Evolutionary conservation across 164 flowering plant species (phyloP).

Genomic region (Umbilicus rupestris): DNA sequence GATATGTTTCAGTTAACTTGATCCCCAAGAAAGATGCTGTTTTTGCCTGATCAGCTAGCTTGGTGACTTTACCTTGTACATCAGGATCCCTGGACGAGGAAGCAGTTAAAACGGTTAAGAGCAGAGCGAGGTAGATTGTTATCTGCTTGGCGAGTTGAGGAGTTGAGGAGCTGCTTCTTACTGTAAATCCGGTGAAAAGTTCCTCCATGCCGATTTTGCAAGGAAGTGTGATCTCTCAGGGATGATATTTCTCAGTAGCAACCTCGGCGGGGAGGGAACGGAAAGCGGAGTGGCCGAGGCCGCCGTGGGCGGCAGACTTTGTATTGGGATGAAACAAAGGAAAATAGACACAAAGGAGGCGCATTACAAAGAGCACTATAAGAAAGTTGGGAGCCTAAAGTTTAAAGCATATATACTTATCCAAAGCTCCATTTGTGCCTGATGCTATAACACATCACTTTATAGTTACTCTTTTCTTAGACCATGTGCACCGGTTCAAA

Average conservation of each 20-base stretch:
- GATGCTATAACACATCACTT: not conserved
- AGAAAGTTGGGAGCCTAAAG: slow-evolving; percentile 3
- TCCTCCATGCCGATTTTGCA: not conserved
- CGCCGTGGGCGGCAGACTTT: not conserved
- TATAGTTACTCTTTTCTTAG: too few relatives aligned
- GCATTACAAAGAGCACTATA: slow-evolving; percentile 2
- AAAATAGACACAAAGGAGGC: not conserved
- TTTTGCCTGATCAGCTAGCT: not conserved
- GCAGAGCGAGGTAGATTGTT: not conserved
- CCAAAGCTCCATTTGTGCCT: not conserved
- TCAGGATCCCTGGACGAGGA: not conserved
- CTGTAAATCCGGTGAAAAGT: too few relatives aligned
- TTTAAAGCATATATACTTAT: slow-evolving; percentile 2
- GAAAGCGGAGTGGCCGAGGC: not conserved
- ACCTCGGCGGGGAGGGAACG: not conserved
- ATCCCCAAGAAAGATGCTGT: too few relatives aligned
- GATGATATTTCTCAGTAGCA: too few relatives aligned
- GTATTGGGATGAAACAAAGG: not conserved
- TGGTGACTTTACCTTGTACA: not conserved
- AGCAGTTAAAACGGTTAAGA: not conserved
- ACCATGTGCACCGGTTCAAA: too few relatives aligned
- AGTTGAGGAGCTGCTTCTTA: not conserved
- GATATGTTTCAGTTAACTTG: not conserved
- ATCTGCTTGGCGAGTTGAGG: not conserved
- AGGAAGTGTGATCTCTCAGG: not conserved